Conservation (phyloP, 2,329 filamentous ascomycete species). For the Xylaria digitata region DNA sequence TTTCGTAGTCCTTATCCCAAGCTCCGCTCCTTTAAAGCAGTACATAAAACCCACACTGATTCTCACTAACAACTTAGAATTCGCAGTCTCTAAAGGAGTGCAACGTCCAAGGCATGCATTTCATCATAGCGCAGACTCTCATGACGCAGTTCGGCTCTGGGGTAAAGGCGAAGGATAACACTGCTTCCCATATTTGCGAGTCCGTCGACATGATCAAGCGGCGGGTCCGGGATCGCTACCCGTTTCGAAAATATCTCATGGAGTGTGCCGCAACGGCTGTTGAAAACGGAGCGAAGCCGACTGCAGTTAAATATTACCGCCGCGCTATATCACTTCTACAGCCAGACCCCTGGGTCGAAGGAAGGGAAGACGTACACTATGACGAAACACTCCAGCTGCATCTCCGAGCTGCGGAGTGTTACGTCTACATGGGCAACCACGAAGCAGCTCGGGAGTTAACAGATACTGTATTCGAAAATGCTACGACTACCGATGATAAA, state of each 20-base stretch:
- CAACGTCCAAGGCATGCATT: slow-evolving; percentile 85
- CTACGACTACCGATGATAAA: slow-evolving; percentile 79
- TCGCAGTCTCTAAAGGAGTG: slow-evolving; percentile 71
- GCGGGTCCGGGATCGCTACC: slow-evolving; percentile 67
- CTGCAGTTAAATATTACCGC: slow-evolving; percentile 84
- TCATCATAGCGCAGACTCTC: slow-evolving; percentile 84
- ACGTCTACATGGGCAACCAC: slow-evolving; percentile 80
- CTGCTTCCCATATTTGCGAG: slow-evolving; percentile 84
- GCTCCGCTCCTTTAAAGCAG: neutral
- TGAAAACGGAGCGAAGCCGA: slow-evolving; percentile 84
- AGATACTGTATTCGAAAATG: slow-evolving; percentile 74
- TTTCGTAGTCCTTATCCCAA: neutral
- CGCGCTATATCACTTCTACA: slow-evolving; percentile 84
- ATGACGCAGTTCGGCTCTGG: slow-evolving; percentile 76
- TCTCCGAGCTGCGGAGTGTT: slow-evolving; percentile 83
- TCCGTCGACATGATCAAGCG: slow-evolving; percentile 79
- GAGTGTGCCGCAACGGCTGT: slow-evolving; percentile 82
- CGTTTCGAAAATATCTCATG: slow-evolving; percentile 80
- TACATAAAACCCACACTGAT: neutral
- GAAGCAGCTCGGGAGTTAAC: slow-evolving; percentile 76
- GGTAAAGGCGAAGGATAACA: slow-evolving; percentile 73
- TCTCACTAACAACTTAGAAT: slow-evolving; percentile 30
- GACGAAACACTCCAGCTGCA: slow-evolving; percentile 86
- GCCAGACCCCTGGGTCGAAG: slow-evolving; percentile 79
- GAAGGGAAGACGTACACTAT: slow-evolving; percentile 78